Evolutionary conservation across 139 green algal genomes (phyloP).

Genomic region (Chlamydomonas schloesseri): DNA sequence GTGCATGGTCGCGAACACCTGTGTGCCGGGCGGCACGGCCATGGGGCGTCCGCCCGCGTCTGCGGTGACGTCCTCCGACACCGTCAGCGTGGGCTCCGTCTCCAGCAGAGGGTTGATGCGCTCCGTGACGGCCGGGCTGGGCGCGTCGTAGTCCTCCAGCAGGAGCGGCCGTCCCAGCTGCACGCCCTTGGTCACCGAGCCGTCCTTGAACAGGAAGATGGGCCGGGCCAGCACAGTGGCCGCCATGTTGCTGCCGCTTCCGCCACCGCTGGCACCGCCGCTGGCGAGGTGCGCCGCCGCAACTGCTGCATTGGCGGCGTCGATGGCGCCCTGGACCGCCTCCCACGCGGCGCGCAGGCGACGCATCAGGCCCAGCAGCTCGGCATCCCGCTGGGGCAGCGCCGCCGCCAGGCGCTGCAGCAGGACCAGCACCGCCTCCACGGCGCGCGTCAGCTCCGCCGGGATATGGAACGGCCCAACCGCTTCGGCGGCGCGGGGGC

Average conservation of each 20-base stretch:
- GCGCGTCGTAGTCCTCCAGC: constrained; percentile 58
- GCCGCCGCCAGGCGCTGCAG: too few relatives aligned
- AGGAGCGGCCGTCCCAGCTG: constrained; percentile 51
- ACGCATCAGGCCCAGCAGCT: too few relatives aligned
- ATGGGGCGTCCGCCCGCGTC: background rate
- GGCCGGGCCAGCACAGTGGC: background rate
- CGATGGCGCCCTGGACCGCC: background rate
- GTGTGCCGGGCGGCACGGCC: background rate
- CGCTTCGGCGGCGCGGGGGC: too few relatives aligned
- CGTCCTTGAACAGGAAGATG: constrained; percentile 59
- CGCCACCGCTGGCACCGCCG: too few relatives aligned
- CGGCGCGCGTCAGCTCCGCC: too few relatives aligned
- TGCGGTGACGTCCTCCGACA: constrained; percentile 55
- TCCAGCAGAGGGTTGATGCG: constrained; percentile 62
- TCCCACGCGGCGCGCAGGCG: too few relatives aligned
- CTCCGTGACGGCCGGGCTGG: constrained; percentile 57
- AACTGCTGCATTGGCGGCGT: background rate
- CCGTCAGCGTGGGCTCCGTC: constrained; percentile 46
- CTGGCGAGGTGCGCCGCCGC: background rate
- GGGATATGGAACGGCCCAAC: too few relatives aligned
- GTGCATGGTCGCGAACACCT: constrained; percentile 48
- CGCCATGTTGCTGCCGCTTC: background rate
- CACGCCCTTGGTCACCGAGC: constrained; percentile 47
- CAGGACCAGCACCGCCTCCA: too few relatives aligned
- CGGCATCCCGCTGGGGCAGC: too few relatives aligned